Base-by-base conservation (phyloP, 164 flowering plant genomes). In the Malania oleifera region DNA sequence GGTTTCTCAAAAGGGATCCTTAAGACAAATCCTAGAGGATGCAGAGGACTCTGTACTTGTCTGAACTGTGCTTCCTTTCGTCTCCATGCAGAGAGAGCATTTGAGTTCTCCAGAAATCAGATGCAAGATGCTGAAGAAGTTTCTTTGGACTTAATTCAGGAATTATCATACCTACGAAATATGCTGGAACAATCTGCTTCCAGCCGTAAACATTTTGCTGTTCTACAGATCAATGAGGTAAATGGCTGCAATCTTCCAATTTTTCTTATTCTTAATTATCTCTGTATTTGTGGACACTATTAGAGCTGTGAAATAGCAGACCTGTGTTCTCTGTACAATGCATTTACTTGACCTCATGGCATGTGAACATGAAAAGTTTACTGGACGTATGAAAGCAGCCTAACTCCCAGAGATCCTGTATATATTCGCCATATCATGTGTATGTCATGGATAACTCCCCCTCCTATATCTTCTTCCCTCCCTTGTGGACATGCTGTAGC, bases 21-120 rank as follows among this genome's bases (percentile, higher is more conserved):
- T 19, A 82, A 83, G 72, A 82, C 73, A 63, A 71, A 68, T 67
- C 81, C 79, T 12, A 51, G 73, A 54, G 85, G 81, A 23, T 82
- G 89, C 74, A 73, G 85, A 64, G 91, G 88, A 24, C 56, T 75
- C 7, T 85, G 90, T 59, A 54, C 52, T 48, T 88, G 96, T 70
- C 67, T 79, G 29, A 70, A 66, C 28, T 85, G 92, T 64, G 63
- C 87, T 54, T 77, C 89, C 3, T 83, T 82, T 65, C 80, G 81
- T 19, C 82, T 84, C 19, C 73, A 89, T 73, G 88, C 89, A 17
- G 89, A 82, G 29, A 82, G 74, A 56, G 72, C 92, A 54, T 84
- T 80, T 66, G 88, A 86, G 40, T 89, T 86, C 64, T 86, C 89
- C 15, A 75, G 73, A 56, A 84, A 75, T 65, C 96, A 84, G 72